Evolutionary conservation across 148 eudicot species (phyloP).

Genomic region (Vaccinium corymbosum): DNA sequence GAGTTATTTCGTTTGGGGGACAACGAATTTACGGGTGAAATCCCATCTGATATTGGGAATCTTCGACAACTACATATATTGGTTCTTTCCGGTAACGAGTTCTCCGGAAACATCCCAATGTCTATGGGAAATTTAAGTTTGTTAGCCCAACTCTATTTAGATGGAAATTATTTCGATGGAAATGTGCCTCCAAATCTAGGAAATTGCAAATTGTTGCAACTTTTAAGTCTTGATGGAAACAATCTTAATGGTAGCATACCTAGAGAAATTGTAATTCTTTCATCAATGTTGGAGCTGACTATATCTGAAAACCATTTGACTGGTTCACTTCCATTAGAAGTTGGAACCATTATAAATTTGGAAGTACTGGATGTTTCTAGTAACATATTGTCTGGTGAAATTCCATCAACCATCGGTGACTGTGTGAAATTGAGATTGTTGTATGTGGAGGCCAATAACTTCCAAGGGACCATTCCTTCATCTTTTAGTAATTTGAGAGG

Average conservation of each 20-base stretch:
- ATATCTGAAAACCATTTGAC: neutral
- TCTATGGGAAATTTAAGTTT: too few relatives aligned
- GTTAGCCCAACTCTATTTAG: too few relatives aligned
- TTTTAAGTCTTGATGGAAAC: neutral
- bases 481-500: slow-evolving; percentile 9
- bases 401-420: neutral
- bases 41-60: too few relatives aligned
- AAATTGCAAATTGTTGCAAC: too few relatives aligned
- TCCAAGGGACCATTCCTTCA: neutral
- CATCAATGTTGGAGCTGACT: neutral
- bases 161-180: too few relatives aligned
- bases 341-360: neutral
- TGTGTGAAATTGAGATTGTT: neutral
- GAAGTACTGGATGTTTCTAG: neutral
- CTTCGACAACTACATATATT: too few relatives aligned
- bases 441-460: neutral
- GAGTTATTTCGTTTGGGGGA: too few relatives aligned
- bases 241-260: neutral
- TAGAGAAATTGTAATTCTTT: neutral
- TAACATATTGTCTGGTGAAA: neutral
- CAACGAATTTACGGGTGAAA: too few relatives aligned
- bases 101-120: too few relatives aligned
- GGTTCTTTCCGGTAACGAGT: too few relatives aligned
- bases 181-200: too few relatives aligned
- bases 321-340: neutral